phyloP scores from a whole-genome alignment of 441 rosid genomes.

The Corymbia citriodora region DNA sequence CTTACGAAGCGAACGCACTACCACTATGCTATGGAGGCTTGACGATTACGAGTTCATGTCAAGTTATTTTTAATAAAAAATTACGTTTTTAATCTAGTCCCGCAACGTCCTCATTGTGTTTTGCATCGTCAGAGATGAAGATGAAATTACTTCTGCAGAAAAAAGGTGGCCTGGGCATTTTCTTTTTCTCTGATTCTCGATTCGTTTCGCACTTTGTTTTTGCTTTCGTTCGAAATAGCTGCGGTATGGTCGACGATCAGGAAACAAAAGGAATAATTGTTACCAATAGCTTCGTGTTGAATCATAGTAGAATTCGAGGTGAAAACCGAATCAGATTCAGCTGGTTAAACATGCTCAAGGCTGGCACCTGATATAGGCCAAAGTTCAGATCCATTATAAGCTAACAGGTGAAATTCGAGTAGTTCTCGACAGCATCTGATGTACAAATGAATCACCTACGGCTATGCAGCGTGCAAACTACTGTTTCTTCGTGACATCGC shows the following conservation, averaged over 20 bases:
- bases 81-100: fast-evolving
- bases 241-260: not conserved
- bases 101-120: not conserved
- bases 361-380: not conserved
- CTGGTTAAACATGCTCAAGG: not conserved
- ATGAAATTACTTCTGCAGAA: not conserved
- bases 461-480: not conserved
- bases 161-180: not conserved
- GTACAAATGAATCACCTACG: not conserved
- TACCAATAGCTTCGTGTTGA: not conserved
- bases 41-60: fast-evolving
- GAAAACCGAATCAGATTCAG: not conserved
- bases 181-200: not conserved
- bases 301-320: not conserved
- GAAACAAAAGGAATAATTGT: not conserved
- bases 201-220: not conserved
- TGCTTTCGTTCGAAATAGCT: not conserved
- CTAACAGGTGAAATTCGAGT: not conserved
- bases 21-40: conserved; percentile 86
- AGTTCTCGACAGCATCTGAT: not conserved
- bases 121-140: not conserved
- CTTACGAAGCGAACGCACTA: conserved; percentile 99
- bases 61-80: fast-evolving
- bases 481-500: not conserved
- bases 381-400: not conserved